Conservation (phyloP, 2,329 filamentous ascomycete species). For the Trichoderma atroviride region DNA sequence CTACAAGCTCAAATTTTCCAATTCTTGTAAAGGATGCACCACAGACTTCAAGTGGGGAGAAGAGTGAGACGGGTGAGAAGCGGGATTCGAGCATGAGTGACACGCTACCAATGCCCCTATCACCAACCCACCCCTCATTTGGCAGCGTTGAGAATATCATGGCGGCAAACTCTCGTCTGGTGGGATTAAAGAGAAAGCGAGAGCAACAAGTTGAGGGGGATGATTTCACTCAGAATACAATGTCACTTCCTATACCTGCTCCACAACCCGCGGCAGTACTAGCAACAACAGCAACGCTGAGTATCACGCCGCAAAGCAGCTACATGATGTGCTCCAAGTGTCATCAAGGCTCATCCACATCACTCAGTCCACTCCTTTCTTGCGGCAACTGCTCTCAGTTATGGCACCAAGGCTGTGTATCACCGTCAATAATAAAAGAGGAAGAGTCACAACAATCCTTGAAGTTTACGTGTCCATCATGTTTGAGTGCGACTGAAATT, state of each 20-base stretch:
- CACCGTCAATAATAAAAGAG: constrained; percentile 24
- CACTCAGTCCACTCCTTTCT: constrained; percentile 26
- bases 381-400: constrained; percentile 32
- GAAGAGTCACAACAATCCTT: background rate
- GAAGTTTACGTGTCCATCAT: constrained; percentile 32
- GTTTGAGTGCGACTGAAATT: constrained; percentile 6
- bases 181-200: constrained; percentile 38
- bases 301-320: background rate
- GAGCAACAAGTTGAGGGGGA: constrained; percentile 27
- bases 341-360: constrained; percentile 8
- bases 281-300: constrained; percentile 5
- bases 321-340: constrained; percentile 30
- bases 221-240: constrained; percentile 41
- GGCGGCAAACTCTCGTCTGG: background rate
- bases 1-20: background rate
- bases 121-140: background rate
- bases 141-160: background rate
- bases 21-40: background rate
- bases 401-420: constrained; percentile 36
- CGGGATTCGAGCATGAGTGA: constrained; percentile 1
- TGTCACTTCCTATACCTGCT: constrained; percentile 35
- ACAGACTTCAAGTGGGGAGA: background rate
- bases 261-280: constrained; percentile 1
- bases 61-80: background rate
- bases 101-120: constrained; percentile 25